Percentiles rank a stretch among this genome's conserved stretches.
Conservation (phyloP, 2,329 filamentous ascomycete genomes). For the Colletotrichum noveboracense region DNA sequence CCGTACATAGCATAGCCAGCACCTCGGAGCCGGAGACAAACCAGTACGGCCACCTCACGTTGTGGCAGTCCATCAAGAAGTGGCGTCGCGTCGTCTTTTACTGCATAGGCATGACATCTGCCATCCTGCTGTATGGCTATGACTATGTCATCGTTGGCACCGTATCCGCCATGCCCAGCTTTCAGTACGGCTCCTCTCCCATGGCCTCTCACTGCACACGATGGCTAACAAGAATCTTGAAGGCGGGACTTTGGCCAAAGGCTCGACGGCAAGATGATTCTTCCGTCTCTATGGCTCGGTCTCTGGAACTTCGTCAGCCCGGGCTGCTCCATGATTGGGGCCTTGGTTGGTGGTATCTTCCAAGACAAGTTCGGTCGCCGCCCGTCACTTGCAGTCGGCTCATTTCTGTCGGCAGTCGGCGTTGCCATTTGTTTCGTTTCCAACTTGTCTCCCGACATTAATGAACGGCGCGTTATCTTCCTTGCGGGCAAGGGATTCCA, state of each 20-base stretch:
- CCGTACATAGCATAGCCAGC: constrained; percentile 3
- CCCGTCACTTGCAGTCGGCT: constrained; percentile 37
- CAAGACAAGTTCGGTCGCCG: constrained; percentile 45
- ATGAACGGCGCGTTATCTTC: constrained; percentile 41
- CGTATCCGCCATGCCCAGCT: constrained; percentile 33
- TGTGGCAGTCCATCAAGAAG: constrained; percentile 29
- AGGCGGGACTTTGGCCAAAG: constrained; percentile 38
- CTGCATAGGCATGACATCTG: constrained; percentile 29
- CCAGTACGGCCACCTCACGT: constrained; percentile 18
- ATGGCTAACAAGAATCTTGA: neutral
- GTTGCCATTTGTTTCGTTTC: constrained; percentile 36
- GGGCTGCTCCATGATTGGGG: constrained; percentile 42
- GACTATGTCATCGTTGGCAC: constrained; percentile 35
- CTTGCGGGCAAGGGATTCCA: constrained; percentile 51
- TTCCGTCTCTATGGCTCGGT: constrained; percentile 48
- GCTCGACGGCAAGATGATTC: constrained; percentile 35
- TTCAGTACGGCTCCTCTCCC: constrained; percentile 25
- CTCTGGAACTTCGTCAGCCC: constrained; percentile 47
- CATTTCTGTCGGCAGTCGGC: constrained; percentile 39
- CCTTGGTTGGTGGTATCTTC: constrained; percentile 40
- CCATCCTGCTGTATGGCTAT: constrained; percentile 32
- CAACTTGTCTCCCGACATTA: constrained; percentile 23
- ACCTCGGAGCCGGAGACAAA: constrained; percentile 13
- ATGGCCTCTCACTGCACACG: too few species aligned
- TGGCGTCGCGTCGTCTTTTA: constrained; percentile 28